Percentiles rank a stretch among this genome's conserved stretches.
These are phyloP conservation scores for Spiromastix sp. DNA, from an alignment of 2,329 filamentous ascomycete genomes.

Conservation along the genomic window DNA sequence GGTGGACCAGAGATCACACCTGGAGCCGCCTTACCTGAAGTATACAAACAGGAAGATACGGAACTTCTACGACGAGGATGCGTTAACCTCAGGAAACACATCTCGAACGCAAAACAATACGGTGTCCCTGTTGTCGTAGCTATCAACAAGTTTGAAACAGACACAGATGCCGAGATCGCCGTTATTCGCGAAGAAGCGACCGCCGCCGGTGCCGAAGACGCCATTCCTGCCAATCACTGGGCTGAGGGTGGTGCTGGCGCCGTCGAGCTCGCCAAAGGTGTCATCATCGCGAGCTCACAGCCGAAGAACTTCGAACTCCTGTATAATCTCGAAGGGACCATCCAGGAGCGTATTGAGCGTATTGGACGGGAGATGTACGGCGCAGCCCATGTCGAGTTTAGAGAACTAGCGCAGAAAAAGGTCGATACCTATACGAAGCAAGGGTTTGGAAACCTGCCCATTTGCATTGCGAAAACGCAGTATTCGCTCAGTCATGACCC, in stretches of 20 bases:
- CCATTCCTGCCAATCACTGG: constrained; percentile 92
- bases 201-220: constrained; percentile 84
- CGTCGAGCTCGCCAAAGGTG: constrained; percentile 74
- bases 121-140: constrained; percentile 92
- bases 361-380: constrained; percentile 95
- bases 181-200: constrained; percentile 86
- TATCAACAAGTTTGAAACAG: constrained; percentile 92
- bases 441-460: constrained; percentile 84
- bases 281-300: constrained; percentile 72
- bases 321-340: constrained; percentile 66
- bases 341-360: constrained; percentile 80
- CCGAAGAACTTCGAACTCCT: constrained; percentile 81
- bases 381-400: constrained; percentile 80
- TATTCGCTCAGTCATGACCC: constrained; percentile 93
- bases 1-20: constrained; percentile 89
- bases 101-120: constrained; percentile 77
- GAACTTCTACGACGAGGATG: constrained; percentile 84
- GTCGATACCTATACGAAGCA: constrained; percentile 89
- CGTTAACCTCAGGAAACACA: constrained; percentile 91
- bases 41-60: constrained; percentile 89
- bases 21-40: constrained; percentile 70
- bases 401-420: constrained; percentile 89
- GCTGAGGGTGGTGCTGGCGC: constrained; percentile 88
- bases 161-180: constrained; percentile 83
- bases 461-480: constrained; percentile 97